Base-by-base conservation (phyloP, 2,329 filamentous ascomycete genomes). In the Aspergillus eucalypticola region DNA sequence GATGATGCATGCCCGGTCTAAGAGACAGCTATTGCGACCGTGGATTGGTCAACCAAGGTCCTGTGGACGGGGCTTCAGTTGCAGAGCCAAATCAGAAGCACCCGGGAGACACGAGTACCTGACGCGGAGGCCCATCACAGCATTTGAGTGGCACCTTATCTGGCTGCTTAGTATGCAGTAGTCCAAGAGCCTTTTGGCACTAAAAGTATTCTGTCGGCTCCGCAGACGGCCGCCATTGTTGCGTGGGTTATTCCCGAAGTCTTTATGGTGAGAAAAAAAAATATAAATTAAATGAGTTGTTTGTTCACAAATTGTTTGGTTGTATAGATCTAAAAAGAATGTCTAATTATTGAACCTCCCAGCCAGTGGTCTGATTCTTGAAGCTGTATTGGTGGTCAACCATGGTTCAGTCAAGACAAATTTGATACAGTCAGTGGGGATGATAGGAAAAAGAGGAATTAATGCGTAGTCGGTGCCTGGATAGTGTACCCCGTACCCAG, bases 1-100 rank as follows among this genome's bases (percentile, higher is more conserved):
- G 64, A 70, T 72, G 70, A 71, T 73, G 67, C 68, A 70, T 64
- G 59, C 66, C 59, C 64, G 67, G 60, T 52, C 65, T 64, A 64
- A 62, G 63, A 70, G 59, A 58, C 62, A 62, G 54, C 50, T 17
- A 60, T 55, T 62, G 58, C 53, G 55, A 42, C 35, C 50, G 58
- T 15, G 56, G 58, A 73, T 72, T 71, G 69, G 70, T 11, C 48
- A 61, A 61, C 66, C 61, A 49, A 32, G 50, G 17, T 50, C 42
- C 29, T 54, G 19, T 41, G 50, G 56, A 61, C 60, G 61, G 59
- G 58, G 50, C 25, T 46, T 46, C 44, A 57, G 52, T 56, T 25
- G 48, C 58, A 57, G 54, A 35, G 44, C 23, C 66, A 54, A 68
- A 68, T 68, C 64, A 66, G 19, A 49, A 42, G 35, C 32, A 23